A percentile compares a stretch with the other conserved stretches of the same genome.
Evolutionary conservation across 768 basidiomycete genomes (phyloP).

Genomic region (Infundibulicybe gibba): DNA sequence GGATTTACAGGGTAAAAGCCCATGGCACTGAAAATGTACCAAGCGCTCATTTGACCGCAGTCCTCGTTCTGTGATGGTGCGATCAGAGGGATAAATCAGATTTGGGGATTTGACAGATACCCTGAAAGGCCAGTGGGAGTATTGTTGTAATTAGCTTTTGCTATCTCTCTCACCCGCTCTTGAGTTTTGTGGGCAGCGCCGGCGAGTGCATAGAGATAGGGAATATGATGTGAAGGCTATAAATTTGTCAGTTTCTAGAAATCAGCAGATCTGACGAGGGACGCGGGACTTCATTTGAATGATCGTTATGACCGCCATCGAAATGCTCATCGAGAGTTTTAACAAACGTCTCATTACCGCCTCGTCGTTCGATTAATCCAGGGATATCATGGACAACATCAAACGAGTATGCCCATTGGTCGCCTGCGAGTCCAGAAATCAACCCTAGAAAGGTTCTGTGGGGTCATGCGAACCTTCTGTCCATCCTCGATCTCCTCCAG

Average conservation of each 20-base stretch:
- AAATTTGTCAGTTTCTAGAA: too few species aligned
- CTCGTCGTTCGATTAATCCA: conserved; percentile 56
- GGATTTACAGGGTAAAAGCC: conserved; percentile 88
- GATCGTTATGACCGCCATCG: conserved; percentile 69
- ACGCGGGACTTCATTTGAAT: conserved; percentile 66
- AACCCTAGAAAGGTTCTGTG: neutral
- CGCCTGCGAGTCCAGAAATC: conserved; percentile 22
- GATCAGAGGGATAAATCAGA: too few species aligned
- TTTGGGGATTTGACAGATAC: conserved; percentile 30
- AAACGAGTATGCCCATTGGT: conserved; percentile 69
- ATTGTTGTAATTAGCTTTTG: conserved; percentile 59
- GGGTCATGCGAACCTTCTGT: conserved; percentile 58
- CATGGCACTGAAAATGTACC: conserved; percentile 81
- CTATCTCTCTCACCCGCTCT: conserved; percentile 66
- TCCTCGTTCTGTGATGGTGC: conserved; percentile 68
- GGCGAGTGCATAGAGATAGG: conserved; percentile 75
- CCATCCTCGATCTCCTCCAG: conserved; percentile 71
- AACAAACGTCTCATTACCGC: conserved; percentile 66
- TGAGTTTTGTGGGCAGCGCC: conserved; percentile 71
- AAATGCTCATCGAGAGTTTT: conserved; percentile 60
- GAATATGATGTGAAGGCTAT: conserved; percentile 83
- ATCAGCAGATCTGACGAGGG: neutral
- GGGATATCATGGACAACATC: conserved; percentile 73
- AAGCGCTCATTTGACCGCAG: conserved; percentile 89
- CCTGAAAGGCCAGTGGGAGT: conserved; percentile 66